Conservation (phyloP, 164 flowering plant species). For the Nymphaea thermarum region DNA sequence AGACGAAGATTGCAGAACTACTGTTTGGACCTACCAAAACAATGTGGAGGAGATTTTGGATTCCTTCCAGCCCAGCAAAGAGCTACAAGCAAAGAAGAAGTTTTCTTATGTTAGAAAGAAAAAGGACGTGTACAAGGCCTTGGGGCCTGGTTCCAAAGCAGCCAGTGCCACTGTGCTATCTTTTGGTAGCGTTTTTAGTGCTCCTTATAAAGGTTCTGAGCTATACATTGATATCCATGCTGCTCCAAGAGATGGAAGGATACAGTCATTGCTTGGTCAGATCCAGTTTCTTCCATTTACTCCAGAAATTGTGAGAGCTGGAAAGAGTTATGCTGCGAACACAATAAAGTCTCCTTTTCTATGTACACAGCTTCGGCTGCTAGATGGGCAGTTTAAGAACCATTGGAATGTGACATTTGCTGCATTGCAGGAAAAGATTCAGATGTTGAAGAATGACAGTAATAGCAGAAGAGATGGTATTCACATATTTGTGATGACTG, state of each 20-base stretch:
- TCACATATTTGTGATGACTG: slow-evolving; percentile 88
- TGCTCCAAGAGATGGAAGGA: slow-evolving; percentile 39
- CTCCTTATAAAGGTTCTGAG: slow-evolving; percentile 75
- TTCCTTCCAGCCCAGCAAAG: slow-evolving; percentile 78
- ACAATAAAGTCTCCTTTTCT: slow-evolving; percentile 64
- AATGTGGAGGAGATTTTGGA: slow-evolving; percentile 44
- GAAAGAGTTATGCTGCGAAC: slow-evolving; percentile 37
- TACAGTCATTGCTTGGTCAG: slow-evolving; percentile 45
- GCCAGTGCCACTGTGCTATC: slow-evolving; percentile 53
- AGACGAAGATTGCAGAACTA: slow-evolving; percentile 70
- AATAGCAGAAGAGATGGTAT: slow-evolving; percentile 29
- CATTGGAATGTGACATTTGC: slow-evolving; percentile 69
- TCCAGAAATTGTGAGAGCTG: slow-evolving; percentile 57
- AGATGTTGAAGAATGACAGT: slow-evolving; percentile 16
- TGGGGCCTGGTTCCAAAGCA: slow-evolving; percentile 72
- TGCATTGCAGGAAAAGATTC: slow-evolving; percentile 42
- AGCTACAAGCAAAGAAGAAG: slow-evolving; percentile 58
- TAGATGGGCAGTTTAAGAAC: slow-evolving; percentile 98
- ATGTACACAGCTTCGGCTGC: slow-evolving; percentile 85
- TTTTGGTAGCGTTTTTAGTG: slow-evolving; percentile 84
- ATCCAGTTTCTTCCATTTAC: slow-evolving; percentile 66
- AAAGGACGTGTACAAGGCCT: slow-evolving; percentile 47
- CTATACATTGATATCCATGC: slow-evolving; percentile 64
- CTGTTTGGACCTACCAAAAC: slow-evolving; percentile 79
- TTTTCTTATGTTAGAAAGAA: slow-evolving; percentile 54